Conservation (phyloP, 345 rosid species). For the Ceriops decandra region DNA sequence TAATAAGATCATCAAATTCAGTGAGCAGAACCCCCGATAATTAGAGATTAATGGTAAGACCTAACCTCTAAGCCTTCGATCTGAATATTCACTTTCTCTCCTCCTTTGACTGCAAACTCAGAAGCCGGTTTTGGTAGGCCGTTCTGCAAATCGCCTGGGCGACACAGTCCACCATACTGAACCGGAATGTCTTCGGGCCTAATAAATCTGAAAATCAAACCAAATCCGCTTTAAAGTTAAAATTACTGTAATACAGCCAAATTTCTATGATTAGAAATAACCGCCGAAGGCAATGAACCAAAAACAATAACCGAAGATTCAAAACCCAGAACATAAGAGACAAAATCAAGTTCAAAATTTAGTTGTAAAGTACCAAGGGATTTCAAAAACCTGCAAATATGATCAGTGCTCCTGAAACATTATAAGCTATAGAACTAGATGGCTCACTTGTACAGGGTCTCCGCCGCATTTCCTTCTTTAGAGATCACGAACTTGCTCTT, state of each 20-base stretch:
- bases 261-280: background rate
- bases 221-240: background rate
- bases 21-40: too few species aligned
- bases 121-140: slow-evolving; percentile 80
- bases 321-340: background rate
- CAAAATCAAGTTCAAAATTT: background rate
- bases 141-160: slow-evolving; percentile 56
- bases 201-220: slow-evolving; percentile 49
- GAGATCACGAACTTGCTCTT: slow-evolving; percentile 95
- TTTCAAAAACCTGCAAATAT: background rate
- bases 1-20: too few species aligned
- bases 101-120: slow-evolving; percentile 86
- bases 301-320: background rate
- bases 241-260: background rate
- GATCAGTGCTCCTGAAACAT: background rate
- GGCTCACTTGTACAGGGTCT: slow-evolving; percentile 87
- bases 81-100: slow-evolving; percentile 95
- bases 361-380: too few species aligned
- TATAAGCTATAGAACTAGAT: background rate
- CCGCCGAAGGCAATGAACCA: background rate
- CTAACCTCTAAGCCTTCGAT: slow-evolving; percentile 94
- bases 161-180: slow-evolving; percentile 86
- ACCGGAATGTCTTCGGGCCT: slow-evolving; percentile 89
- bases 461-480: slow-evolving; percentile 82
- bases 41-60: background rate